Evolutionary conservation across 306 rosid genomes (phyloP).

Genomic region (Cicer chorassanicum): DNA sequence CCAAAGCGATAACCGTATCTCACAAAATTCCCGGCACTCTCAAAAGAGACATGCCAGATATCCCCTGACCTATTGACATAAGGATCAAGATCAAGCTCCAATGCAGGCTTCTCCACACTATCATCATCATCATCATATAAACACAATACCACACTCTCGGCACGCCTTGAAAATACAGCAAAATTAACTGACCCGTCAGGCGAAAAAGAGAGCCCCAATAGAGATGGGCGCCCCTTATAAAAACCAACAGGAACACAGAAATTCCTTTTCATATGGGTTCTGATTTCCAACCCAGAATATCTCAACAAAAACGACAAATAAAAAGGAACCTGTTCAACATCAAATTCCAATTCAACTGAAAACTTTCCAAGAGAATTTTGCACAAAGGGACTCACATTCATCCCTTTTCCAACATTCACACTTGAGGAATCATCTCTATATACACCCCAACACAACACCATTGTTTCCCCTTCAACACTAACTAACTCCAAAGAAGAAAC

Average conservation of each 20-base stretch:
- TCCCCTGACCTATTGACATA: constrained; percentile 86
- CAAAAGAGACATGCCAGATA: constrained; percentile 83
- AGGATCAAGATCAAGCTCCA: constrained; percentile 91
- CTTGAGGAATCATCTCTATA: constrained; percentile 64
- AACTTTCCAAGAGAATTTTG: constrained; percentile 50
- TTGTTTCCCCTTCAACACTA: constrained; percentile 38
- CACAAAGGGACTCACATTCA: constrained; percentile 51
- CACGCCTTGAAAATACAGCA: constrained; percentile 69
- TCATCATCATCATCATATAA: constrained; percentile 57
- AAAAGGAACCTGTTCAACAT: constrained; percentile 64
- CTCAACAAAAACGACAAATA: constrained; percentile 77
- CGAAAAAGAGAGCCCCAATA: constrained; percentile 71
- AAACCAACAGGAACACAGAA: constrained; percentile 86
- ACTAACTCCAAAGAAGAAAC: constrained; percentile 52
- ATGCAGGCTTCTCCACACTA: constrained; percentile 63
- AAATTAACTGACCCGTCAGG: constrained; percentile 76
- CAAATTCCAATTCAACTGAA: constrained; percentile 69
- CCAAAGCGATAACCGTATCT: constrained; percentile 77
- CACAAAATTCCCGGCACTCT: constrained; percentile 57
- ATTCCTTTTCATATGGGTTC: constrained; percentile 74
- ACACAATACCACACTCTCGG: constrained; percentile 80
- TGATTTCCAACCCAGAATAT: constrained; percentile 53
- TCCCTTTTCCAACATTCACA: constrained; percentile 40
- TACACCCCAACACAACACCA: constrained; percentile 71
- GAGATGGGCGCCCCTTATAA: constrained; percentile 62